Evolutionary conservation across 2,329 filamentous ascomycete species (phyloP).

Genomic region (Geosmithia putterillii): DNA sequence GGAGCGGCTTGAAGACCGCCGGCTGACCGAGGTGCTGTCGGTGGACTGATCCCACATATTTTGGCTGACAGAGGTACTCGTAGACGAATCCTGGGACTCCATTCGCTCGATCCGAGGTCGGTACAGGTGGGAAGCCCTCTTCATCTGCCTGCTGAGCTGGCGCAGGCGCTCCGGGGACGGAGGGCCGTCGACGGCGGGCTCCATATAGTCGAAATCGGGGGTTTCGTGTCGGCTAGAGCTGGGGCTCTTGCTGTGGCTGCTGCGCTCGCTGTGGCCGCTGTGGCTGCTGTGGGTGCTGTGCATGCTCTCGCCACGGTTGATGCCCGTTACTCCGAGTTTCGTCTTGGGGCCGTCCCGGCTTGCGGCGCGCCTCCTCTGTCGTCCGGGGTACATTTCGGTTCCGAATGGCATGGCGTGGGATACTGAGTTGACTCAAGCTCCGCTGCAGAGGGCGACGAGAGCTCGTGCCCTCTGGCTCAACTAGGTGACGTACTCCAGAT

Average conservation of each 20-base stretch:
- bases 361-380: conserved; percentile 4
- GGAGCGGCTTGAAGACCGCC: conserved; percentile 45
- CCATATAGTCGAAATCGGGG: conserved; percentile 27
- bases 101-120: conserved; percentile 17
- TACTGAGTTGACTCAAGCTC: background rate
- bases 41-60: conserved; percentile 36
- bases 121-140: conserved; percentile 32
- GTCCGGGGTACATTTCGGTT: background rate
- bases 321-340: background rate
- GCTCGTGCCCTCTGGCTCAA: conserved; percentile 3
- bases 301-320: background rate
- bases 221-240: conserved; percentile 3
- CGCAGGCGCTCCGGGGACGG: conserved; percentile 48
- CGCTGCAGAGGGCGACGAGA: conserved; percentile 4
- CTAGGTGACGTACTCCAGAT: conserved; percentile 1
- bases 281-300: background rate
- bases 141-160: conserved; percentile 47
- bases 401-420: background rate
- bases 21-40: conserved; percentile 36
- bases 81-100: conserved; percentile 44
- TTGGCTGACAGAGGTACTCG: conserved; percentile 27
- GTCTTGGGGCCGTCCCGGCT: conserved; percentile 6
- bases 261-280: too few species aligned
- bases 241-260: background rate
- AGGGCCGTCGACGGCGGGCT: conserved; percentile 46